These are phyloP conservation scores for Thelephora aurantiotincta DNA, from an alignment of 768 basidiomycete genomes.

Conservation along the genomic window DNA sequence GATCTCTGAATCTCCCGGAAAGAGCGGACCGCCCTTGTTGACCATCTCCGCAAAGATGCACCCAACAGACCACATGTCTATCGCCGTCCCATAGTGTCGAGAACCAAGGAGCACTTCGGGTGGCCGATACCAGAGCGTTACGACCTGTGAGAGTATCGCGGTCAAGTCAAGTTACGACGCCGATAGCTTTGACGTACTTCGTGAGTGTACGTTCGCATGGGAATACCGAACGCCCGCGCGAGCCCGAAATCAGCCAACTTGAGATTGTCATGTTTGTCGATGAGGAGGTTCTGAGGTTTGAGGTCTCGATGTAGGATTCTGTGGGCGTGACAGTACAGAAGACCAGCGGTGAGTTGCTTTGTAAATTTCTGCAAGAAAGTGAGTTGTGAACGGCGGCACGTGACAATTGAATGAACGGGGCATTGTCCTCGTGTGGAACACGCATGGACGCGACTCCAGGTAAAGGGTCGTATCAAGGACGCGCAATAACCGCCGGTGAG, in stretches of 20 bases:
- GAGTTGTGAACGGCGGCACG: conserved; percentile 2
- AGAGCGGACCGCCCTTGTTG: conserved; percentile 77
- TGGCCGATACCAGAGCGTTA: conserved; percentile 97
- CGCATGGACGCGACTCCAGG: conserved; percentile 15
- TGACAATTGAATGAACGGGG: not conserved
- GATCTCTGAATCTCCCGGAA: conserved; percentile 99
- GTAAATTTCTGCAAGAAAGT: conserved; percentile 74
- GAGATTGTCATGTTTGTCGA: conserved; percentile 78
- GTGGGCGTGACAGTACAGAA: conserved; percentile 91
- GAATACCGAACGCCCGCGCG: conserved; percentile 94
- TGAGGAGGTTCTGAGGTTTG: conserved; percentile 92
- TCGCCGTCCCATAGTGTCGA: conserved; percentile 91
- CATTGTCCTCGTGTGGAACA: conserved; percentile 6
- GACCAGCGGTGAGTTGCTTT: conserved; percentile 79
- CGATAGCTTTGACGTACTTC: conserved; percentile 42
- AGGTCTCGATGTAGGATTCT: conserved; percentile 95
- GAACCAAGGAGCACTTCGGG: conserved; percentile 95
- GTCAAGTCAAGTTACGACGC: not conserved
- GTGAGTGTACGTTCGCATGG: conserved; percentile 97
- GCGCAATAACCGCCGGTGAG: conserved; percentile 11
- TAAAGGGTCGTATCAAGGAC: conserved; percentile 16
- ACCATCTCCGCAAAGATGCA: conserved; percentile 99
- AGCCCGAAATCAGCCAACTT: conserved; percentile 96
- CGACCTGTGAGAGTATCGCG: conserved; percentile 46
- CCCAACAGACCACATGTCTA: conserved; percentile 99